A percentile compares a stretch with the other conserved stretches of the same genome.
These are phyloP conservation scores for Myxozyma geophila DNA, from an alignment of 805 yeast species.

Conservation along the genomic window DNA sequence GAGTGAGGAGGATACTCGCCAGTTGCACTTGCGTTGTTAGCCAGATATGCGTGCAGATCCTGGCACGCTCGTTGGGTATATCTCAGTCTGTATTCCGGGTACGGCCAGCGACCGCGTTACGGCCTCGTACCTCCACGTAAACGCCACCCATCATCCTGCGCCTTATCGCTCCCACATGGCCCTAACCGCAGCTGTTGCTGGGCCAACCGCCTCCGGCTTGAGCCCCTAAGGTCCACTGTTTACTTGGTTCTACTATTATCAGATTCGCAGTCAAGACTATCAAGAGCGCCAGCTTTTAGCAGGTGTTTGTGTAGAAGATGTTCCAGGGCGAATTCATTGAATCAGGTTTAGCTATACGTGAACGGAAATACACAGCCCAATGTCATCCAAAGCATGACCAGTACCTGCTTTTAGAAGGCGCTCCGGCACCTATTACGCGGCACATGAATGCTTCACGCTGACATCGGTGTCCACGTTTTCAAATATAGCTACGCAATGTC, in stretches of 20 bases:
- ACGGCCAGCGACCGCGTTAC: constrained; percentile 5
- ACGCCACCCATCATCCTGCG: constrained; percentile 17
- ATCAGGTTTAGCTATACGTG: too few relatives aligned
- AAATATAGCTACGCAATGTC: too few relatives aligned
- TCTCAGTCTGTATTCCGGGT: constrained; percentile 1
- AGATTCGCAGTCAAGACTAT: too few relatives aligned
- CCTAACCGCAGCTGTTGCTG: constrained; percentile 14
- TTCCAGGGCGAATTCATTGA: too few relatives aligned
- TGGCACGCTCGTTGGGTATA: background rate
- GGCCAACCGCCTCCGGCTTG: constrained; percentile 20
- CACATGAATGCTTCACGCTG: too few relatives aligned
- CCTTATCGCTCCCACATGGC: constrained; percentile 18
- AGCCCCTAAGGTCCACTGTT: background rate
- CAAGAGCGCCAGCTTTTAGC: too few relatives aligned
- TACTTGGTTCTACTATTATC: background rate
- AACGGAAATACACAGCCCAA: too few relatives aligned
- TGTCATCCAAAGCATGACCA: too few relatives aligned
- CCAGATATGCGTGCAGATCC: constrained; percentile 7
- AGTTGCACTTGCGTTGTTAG: background rate
- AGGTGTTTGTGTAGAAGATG: too few relatives aligned
- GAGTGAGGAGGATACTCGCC: background rate
- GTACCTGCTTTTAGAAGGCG: too few relatives aligned
- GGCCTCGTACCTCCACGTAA: constrained; percentile 2
- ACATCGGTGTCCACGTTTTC: too few relatives aligned
- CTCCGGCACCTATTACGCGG: too few relatives aligned